Base-by-base conservation (phyloP, 2,329 filamentous ascomycete species). In the Pseudogymnoascus sp. region DNA sequence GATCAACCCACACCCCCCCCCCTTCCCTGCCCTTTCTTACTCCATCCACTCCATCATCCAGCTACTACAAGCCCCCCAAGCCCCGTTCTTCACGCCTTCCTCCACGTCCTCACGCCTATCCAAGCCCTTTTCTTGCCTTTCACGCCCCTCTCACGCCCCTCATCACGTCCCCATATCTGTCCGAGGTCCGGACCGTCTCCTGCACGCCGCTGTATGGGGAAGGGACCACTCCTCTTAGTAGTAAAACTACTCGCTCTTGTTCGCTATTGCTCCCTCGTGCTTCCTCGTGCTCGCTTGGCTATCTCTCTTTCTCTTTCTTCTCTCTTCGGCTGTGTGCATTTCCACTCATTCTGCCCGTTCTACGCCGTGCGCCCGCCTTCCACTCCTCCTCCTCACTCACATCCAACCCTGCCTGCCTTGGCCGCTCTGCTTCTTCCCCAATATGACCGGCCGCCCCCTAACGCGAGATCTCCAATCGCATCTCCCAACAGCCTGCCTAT, bases 141-240 rank as follows among this genome's bases (percentile, higher is more conserved):
- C 27, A 31, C 55, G 9, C 13, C 48, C 48, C 25, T 25, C 52
- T 13, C 55, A n/a, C 31, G 33, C n/a, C n/a, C 12, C 12, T 15
- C 37, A 15, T 40, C 37, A 15, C 15, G 37, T 40, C 58, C 21
- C 58, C 33, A 59, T 59, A 59, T 27, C 21, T 40, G 33, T 37
- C 21, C 58, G 21, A 59, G 33, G 58, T 37, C 33, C 37, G 33
- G 48, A 33, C 48, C 48, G 29, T 55, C 48, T 55, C 48, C 29
- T 33, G 27, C 45, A 55, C 27, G 45, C n/a, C 45, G 45, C 45
- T 55, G 27, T 55, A 55, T 55, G 45, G 45, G 45, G 45, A 55
- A 55, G 45, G 13, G 27, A 52, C 27, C 10, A 31, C 4, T 31
- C 25, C 37, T 40, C 39, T 42, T 42, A 25, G 7, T 9, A 45